Percentiles rank a stretch among this genome's conserved stretches.
Conservation (phyloP, 768 basidiomycete genomes). For the Pisolithus sp. region DNA sequence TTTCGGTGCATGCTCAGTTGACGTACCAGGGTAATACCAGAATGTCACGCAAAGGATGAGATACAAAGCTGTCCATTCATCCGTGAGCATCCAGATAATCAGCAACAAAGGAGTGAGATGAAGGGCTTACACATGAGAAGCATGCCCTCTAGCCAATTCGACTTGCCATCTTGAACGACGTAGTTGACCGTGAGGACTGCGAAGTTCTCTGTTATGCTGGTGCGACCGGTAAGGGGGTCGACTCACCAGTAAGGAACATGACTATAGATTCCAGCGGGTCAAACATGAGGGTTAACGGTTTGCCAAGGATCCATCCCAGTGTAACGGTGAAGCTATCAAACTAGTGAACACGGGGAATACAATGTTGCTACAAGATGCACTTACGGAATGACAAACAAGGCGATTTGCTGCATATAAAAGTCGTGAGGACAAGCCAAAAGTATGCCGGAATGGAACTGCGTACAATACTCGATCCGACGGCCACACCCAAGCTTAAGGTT, state of each 20-base stretch:
- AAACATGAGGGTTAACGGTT: constrained; percentile 75
- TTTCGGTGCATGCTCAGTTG: neutral
- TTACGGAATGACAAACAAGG: constrained; percentile 61
- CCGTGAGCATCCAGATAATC: neutral
- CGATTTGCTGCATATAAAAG: constrained; percentile 50
- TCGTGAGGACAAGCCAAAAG: neutral
- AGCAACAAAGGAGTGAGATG: neutral
- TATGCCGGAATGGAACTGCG: constrained; percentile 19
- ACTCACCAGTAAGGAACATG: constrained; percentile 15
- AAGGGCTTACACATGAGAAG: constrained; percentile 56
- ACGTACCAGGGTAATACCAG: constrained; percentile 47
- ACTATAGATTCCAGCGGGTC: constrained; percentile 73
- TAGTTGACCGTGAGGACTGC: constrained; percentile 79
- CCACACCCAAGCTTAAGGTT: constrained; percentile 80
- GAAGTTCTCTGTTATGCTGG: neutral
- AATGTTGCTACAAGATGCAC: constrained; percentile 13
- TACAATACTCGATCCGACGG: constrained; percentile 82
- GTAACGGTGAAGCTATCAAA: constrained; percentile 60
- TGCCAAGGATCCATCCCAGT: constrained; percentile 74
- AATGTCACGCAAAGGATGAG: constrained; percentile 49
- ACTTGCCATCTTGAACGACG: constrained; percentile 78
- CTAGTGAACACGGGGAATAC: constrained; percentile 6
- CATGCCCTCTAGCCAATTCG: constrained; percentile 89
- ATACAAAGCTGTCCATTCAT: constrained; percentile 37
- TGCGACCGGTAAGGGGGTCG: constrained; percentile 2